Conservation (phyloP, 805 yeast genomes). For the Saccharomycopsis fibuligera region DNA sequence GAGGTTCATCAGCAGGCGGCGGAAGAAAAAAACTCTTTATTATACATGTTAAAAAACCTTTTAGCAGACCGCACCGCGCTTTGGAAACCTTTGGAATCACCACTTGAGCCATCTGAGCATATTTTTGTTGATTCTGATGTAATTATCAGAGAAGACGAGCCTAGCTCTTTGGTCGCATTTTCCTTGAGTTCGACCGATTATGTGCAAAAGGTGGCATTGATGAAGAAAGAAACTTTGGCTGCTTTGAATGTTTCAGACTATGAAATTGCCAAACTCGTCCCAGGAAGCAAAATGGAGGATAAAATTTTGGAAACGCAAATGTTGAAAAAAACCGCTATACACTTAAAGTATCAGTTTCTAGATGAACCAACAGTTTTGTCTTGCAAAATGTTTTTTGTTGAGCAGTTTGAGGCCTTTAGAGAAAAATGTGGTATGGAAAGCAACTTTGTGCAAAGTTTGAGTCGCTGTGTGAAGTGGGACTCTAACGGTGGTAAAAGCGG, state of each 20-base stretch:
- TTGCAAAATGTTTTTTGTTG: slow-evolving; percentile 92
- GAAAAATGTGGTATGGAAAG: slow-evolving; percentile 60
- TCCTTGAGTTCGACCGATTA: slow-evolving; percentile 85
- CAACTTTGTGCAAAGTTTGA: slow-evolving; percentile 77
- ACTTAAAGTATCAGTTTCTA: slow-evolving; percentile 83
- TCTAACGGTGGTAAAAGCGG: slow-evolving; percentile 96
- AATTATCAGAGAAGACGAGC: slow-evolving; percentile 92
- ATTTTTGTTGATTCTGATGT: slow-evolving; percentile 90
- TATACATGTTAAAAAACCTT: slow-evolving; percentile 79
- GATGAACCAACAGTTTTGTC: slow-evolving; percentile 79
- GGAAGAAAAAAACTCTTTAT: slow-evolving; percentile 67
- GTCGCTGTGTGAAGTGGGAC: slow-evolving; percentile 93
- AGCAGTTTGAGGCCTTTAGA: slow-evolving; percentile 93
- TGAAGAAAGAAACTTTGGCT: slow-evolving; percentile 20
- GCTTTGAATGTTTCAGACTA: slow-evolving; percentile 14
- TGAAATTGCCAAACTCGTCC: slow-evolving; percentile 24
- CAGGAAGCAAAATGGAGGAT: slow-evolving; percentile 3
- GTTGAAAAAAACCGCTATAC: slow-evolving; percentile 81
- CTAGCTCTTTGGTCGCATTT: slow-evolving; percentile 88
- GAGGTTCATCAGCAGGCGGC: too few relatives aligned
- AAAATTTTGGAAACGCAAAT: slow-evolving; percentile 53
- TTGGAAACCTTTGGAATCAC: slow-evolving; percentile 89
- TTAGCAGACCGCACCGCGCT: slow-evolving; percentile 97
- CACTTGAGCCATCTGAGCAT: slow-evolving; percentile 73
- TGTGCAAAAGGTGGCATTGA: slow-evolving; percentile 47